Percentiles rank a stretch among this genome's conserved stretches.
Conservation (phyloP, 2,329 filamentous ascomycete species). For the Dothideomycetes sp. region DNA sequence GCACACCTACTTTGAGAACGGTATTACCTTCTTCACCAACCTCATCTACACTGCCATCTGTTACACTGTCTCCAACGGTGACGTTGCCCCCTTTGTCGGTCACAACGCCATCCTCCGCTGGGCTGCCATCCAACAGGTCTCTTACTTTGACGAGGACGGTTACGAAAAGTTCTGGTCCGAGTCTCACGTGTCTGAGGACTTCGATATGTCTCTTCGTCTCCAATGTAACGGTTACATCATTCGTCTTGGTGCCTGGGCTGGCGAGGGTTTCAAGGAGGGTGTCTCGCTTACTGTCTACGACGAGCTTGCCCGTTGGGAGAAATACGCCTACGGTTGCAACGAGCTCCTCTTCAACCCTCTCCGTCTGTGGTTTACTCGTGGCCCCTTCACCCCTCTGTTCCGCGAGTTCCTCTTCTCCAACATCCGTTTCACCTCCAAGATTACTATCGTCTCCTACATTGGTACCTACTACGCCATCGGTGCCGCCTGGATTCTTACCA, state of each 20-base stretch:
- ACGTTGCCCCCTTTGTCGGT: slow-evolving; percentile 66
- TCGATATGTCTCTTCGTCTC: slow-evolving; percentile 57
- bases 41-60: slow-evolving; percentile 66
- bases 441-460: slow-evolving; percentile 63
- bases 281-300: slow-evolving; percentile 66
- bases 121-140: slow-evolving; percentile 52
- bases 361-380: slow-evolving; percentile 50
- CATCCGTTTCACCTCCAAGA: slow-evolving; percentile 56
- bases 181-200: slow-evolving; percentile 66
- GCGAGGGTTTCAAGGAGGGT: slow-evolving; percentile 63
- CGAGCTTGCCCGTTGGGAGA: slow-evolving; percentile 63
- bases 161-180: slow-evolving; percentile 67
- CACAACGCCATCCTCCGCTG: slow-evolving; percentile 70
- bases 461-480: slow-evolving; percentile 62
- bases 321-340: slow-evolving; percentile 63
- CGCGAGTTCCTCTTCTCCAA: slow-evolving; percentile 49
- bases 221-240: slow-evolving; percentile 60
- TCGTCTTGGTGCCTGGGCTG: slow-evolving; percentile 59
- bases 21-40: slow-evolving; percentile 71
- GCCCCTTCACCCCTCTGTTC: slow-evolving; percentile 59
- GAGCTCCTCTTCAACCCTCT: slow-evolving; percentile 63
- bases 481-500: slow-evolving; percentile 55
- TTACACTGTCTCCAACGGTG: slow-evolving; percentile 61
- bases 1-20: slow-evolving; percentile 63
- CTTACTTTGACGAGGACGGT: slow-evolving; percentile 47